Evolutionary conservation across 306 rosid genomes (phyloP), one percentile per base, ranked within the genome.

Genomic region (Vigna reflexopilosa): DNA sequence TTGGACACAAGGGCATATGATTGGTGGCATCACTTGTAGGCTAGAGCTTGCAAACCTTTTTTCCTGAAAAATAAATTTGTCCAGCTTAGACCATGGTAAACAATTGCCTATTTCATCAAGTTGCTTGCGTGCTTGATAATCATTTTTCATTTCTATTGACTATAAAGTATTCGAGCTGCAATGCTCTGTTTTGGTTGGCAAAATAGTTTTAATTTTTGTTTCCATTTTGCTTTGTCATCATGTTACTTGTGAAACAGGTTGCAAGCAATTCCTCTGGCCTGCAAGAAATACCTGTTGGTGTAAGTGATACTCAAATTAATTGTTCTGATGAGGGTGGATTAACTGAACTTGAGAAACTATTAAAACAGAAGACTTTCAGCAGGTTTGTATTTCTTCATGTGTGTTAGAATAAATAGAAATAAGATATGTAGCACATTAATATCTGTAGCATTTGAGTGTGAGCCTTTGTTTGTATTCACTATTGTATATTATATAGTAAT

Each of bases 331-430:
- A 84, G 52, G 87, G 83, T 13, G 86, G 86, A 64, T 81, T 91
- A 66, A 82, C 86, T 24, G 93, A 89, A 67, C 93, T 95, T 56
- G 97, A 95, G 87, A 85, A 91, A 74, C 82, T 95, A 52, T 80
- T 95, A 77, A 88, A 85, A 88, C 93, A 91, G 84, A 95, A 93
- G 86, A 93, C 98, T 57, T 93, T 92, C 76, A 85, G 93, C 74
- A 95, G 97, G 99, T 82, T 84, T 71, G 92, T 30, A 42, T 73
- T 80, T 73, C 77, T 2, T 71, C 65, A 26, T 69, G 56, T 81
- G 68, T 40, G 20, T 58, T 58, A 36, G 42, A 6, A 36, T 36
- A 36, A 6, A 36, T 36, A 56, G 63, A 56, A 56, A 56, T 22
- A 22, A 28, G 15, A 56, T 56, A 58, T 13, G 65, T 58, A 26